Evolutionary conservation across 768 basidiomycete genomes (phyloP).

Genomic region (Podaxis rugospora): DNA sequence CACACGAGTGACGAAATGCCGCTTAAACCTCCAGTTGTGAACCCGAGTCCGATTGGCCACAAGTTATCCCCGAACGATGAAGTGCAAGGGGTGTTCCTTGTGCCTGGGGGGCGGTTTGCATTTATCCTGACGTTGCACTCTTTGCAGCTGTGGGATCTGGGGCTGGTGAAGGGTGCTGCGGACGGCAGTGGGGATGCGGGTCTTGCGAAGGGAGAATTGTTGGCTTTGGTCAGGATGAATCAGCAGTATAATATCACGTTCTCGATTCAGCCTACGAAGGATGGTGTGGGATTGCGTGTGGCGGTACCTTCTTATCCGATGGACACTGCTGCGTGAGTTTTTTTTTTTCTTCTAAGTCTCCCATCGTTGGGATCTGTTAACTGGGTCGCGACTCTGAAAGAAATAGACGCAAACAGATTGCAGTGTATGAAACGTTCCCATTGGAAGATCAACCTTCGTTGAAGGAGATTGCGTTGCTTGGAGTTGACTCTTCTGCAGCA

Average conservation of each 20-base stretch:
- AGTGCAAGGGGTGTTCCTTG: constrained; percentile 1
- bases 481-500: not conserved
- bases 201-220: not conserved
- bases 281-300: constrained; percentile 4
- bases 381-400: not conserved
- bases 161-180: not conserved
- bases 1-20: not conserved
- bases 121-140: not conserved
- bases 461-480: not conserved
- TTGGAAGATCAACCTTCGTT: not conserved
- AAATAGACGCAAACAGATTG: constrained; percentile 2
- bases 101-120: constrained; percentile 16
- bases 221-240: not conserved
- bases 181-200: not conserved
- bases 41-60: not conserved
- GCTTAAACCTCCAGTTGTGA: not conserved
- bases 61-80: not conserved
- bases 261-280: not conserved
- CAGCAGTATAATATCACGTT: not conserved
- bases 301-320: not conserved
- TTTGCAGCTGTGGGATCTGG: constrained; percentile 6
- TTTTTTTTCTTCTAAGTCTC: not conserved
- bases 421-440: not conserved
- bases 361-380: not conserved
- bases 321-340: not conserved